Percentiles rank a stretch among this genome's conserved stretches.
Conservation (phyloP, 1,284 basidiomycete genomes). For the Boletus austroedulis region DNA sequence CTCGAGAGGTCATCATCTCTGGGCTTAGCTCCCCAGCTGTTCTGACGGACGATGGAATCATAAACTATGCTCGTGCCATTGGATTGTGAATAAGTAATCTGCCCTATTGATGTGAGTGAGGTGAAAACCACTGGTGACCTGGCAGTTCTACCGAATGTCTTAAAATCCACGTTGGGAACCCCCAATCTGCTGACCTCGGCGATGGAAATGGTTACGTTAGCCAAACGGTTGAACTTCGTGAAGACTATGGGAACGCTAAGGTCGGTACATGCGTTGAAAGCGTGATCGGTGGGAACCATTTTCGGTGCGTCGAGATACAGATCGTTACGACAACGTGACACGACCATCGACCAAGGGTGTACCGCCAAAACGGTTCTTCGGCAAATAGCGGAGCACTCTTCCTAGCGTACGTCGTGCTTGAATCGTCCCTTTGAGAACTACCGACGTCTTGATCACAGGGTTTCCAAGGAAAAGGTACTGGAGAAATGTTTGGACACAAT, state of each 20-base stretch:
- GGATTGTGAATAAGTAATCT: constrained; percentile 46
- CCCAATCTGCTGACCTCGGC: constrained; percentile 59
- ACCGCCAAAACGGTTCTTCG: constrained; percentile 52
- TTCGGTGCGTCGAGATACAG: constrained; percentile 41
- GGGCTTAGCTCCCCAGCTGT: constrained; percentile 53
- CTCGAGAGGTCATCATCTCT: constrained; percentile 50
- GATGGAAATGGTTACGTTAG: constrained; percentile 53
- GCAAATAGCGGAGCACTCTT: constrained; percentile 60
- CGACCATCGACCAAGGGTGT: constrained; percentile 40
- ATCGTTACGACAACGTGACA: background rate
- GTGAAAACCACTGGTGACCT: background rate
- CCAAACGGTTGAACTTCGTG: constrained; percentile 54
- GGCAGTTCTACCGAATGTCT: constrained; percentile 61
- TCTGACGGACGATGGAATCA: constrained; percentile 51
- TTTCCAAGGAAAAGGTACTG: constrained; percentile 56
- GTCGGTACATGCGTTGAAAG: constrained; percentile 61
- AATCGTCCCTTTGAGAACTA: background rate
- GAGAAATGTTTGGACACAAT: background rate
- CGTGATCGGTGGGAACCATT: constrained; percentile 63
- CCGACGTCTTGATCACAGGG: constrained; percentile 38
- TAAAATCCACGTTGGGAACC: constrained; percentile 54
- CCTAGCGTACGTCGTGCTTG: constrained; percentile 49
- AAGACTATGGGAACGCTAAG: constrained; percentile 49
- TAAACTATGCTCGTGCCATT: constrained; percentile 57
- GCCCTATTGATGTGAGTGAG: background rate